Conservation (phyloP, 768 basidiomycete species). For the Stropharia rugosoannulata region DNA sequence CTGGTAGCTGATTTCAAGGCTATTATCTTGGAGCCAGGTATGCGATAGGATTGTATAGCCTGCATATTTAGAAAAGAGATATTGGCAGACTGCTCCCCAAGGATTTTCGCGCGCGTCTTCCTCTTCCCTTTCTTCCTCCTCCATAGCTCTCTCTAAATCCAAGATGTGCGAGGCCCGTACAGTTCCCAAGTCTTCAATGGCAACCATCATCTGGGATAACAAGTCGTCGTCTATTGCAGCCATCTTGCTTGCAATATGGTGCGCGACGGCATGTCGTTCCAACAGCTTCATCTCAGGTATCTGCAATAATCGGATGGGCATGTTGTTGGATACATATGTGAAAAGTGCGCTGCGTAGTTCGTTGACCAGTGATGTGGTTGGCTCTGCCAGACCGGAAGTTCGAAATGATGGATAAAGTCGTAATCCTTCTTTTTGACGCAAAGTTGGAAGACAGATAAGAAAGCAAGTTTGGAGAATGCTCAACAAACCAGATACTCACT, state of each 20-base stretch:
- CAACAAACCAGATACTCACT: background rate
- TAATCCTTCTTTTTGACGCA: no score
- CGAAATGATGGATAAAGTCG: no score
- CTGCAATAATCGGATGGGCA: constrained; percentile 1
- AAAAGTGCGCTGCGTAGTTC: background rate
- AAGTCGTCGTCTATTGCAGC: background rate
- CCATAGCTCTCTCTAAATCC: background rate
- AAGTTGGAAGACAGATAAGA: background rate
- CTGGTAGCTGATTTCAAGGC: background rate
- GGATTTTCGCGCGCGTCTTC: background rate
- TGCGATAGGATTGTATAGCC: background rate
- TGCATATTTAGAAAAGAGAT: background rate
- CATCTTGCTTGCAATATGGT: background rate
- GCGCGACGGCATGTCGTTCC: background rate
- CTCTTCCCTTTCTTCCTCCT: background rate
- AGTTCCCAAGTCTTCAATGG: background rate
- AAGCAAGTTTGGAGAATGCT: background rate
- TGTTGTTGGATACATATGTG: background rate
- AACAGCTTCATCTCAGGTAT: background rate
- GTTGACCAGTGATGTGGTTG: background rate
- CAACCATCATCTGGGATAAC: background rate
- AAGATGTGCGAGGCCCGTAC: no score
- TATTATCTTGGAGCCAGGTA: background rate
- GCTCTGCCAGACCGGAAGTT: background rate
- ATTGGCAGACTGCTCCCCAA: background rate